Percentiles rank a stretch among this genome's conserved stretches.
Evolutionary conservation across 495 filamentous ascomycete genomes (phyloP).

Genomic region (Evansstolkia leycettana): DNA sequence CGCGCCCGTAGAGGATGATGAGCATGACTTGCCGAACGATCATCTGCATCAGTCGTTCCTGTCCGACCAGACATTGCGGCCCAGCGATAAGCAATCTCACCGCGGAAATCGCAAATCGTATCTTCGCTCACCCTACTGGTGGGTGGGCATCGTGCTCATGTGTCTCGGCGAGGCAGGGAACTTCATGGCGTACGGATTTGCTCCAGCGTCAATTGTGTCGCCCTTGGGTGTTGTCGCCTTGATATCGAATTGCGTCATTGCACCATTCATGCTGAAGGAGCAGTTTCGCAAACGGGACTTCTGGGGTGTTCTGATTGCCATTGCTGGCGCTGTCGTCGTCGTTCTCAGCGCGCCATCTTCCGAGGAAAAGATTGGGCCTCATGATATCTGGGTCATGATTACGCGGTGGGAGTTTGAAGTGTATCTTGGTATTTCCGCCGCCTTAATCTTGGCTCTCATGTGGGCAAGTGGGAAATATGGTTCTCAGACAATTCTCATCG

Average conservation of each 20-base stretch:
- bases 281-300: slow-evolving; percentile 74
- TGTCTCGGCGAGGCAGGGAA: slow-evolving; percentile 88
- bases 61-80: slow-evolving; percentile 28
- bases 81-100: slow-evolving; percentile 16
- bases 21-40: slow-evolving; percentile 8
- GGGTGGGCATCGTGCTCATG: slow-evolving; percentile 85
- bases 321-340: slow-evolving; percentile 81
- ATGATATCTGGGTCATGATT: slow-evolving; percentile 82
- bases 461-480: slow-evolving; percentile 76
- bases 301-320: slow-evolving; percentile 73
- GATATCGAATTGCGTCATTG: slow-evolving; percentile 92
- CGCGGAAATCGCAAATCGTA: slow-evolving; percentile 46
- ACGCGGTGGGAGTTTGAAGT: slow-evolving; percentile 83
- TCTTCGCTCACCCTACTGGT: slow-evolving; percentile 88
- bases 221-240: slow-evolving; percentile 90
- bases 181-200: slow-evolving; percentile 95
- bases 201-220: slow-evolving; percentile 96
- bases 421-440: slow-evolving; percentile 66
- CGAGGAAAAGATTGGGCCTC: slow-evolving; percentile 82
- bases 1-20: slow-evolving; percentile 4
- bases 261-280: slow-evolving; percentile 86
- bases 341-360: slow-evolving; percentile 84
- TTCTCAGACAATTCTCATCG: slow-evolving; percentile 73
- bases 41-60: slow-evolving; percentile 18
- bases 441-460: slow-evolving; percentile 62